These are phyloP conservation scores for Friedmanniomyces endolithicus DNA, from an alignment of 495 filamentous ascomycete genomes.

Conservation along the genomic window DNA sequence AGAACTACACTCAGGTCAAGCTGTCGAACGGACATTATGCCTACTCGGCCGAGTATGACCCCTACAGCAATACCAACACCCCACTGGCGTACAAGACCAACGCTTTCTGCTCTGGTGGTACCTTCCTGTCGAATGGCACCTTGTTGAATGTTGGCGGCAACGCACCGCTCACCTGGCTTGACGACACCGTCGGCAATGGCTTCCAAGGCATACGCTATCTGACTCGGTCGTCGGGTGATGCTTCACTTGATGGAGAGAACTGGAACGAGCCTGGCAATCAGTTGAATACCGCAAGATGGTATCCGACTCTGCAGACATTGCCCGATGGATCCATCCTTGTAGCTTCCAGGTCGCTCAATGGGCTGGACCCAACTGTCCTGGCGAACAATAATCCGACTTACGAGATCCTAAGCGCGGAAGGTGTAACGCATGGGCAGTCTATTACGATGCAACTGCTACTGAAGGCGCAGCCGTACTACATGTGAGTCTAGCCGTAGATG, in stretches of 20 bases:
- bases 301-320: conserved; percentile 47
- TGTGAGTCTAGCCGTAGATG: conserved; percentile 22
- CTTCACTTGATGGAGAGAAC: conserved; percentile 35
- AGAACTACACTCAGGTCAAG: conserved; percentile 47
- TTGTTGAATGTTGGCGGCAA: conserved; percentile 47
- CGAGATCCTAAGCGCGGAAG: conserved; percentile 41
- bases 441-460: conserved; percentile 40
- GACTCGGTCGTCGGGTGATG: conserved; percentile 37
- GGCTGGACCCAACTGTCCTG: conserved; percentile 42
- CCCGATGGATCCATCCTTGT: conserved; percentile 45
- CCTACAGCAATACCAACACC: conserved; percentile 35
- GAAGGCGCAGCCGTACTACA: conserved; percentile 51
- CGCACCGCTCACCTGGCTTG: conserved; percentile 41
- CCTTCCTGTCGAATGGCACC: conserved; percentile 46
- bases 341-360: conserved; percentile 50
- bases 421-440: conserved; percentile 34
- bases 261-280: conserved; percentile 49
- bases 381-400: conserved; percentile 55
- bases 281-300: conserved; percentile 45
- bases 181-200: conserved; percentile 46
- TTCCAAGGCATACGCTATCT: conserved; percentile 47
- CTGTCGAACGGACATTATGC: conserved; percentile 44
- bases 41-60: conserved; percentile 50
- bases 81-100: conserved; percentile 46
- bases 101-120: conserved; percentile 50